Conservation (phyloP, 2,329 filamentous ascomycete species). For the Blumeria graminis region DNA sequence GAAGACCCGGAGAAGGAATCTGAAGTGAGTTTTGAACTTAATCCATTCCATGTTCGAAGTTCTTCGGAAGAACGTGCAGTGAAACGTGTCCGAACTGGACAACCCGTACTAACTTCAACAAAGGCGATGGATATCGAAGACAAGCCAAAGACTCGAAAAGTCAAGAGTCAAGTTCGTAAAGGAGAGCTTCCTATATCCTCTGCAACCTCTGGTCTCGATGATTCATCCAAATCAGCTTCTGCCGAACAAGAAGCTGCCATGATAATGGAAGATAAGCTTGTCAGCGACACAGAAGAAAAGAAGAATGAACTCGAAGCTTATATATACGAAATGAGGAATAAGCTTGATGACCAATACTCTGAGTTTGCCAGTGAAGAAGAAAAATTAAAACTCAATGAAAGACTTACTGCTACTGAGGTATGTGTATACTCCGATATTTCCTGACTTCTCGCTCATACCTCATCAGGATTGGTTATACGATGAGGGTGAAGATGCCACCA, state of each 20-base stretch:
- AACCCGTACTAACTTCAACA: slow-evolving; percentile 11
- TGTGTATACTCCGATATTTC: slow-evolving; percentile 16
- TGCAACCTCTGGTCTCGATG: slow-evolving; percentile 60
- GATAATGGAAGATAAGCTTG: slow-evolving; percentile 96
- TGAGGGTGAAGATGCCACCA: slow-evolving; percentile 81
- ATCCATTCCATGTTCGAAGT: slow-evolving; percentile 4
- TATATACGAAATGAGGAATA: slow-evolving; percentile 91
- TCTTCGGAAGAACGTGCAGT: slow-evolving; percentile 8
- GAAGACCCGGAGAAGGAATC: slow-evolving; percentile 39
- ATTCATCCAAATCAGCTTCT: slow-evolving; percentile 36
- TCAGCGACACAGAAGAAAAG: slow-evolving; percentile 94
- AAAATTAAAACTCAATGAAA: slow-evolving; percentile 64
- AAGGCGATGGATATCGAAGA: slow-evolving; percentile 62
- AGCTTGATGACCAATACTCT: slow-evolving; percentile 77
- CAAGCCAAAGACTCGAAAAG: slow-evolving; percentile 69
- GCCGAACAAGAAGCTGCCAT: slow-evolving; percentile 70
- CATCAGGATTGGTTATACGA: slow-evolving; percentile 90
- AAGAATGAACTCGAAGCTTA: slow-evolving; percentile 98
- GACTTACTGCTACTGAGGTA: slow-evolving; percentile 73
- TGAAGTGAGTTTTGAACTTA: slow-evolving; percentile 32
- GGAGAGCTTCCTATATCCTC: slow-evolving; percentile 75
- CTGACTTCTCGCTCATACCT: slow-evolving; percentile 6
- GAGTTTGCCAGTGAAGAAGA: slow-evolving; percentile 80
- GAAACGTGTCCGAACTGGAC: slow-evolving; percentile 9
- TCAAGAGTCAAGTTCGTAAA: slow-evolving; percentile 98